phyloP scores from a whole-genome alignment of 1,284 basidiomycete species.

The Pseudozyma hubeiensis region DNA sequence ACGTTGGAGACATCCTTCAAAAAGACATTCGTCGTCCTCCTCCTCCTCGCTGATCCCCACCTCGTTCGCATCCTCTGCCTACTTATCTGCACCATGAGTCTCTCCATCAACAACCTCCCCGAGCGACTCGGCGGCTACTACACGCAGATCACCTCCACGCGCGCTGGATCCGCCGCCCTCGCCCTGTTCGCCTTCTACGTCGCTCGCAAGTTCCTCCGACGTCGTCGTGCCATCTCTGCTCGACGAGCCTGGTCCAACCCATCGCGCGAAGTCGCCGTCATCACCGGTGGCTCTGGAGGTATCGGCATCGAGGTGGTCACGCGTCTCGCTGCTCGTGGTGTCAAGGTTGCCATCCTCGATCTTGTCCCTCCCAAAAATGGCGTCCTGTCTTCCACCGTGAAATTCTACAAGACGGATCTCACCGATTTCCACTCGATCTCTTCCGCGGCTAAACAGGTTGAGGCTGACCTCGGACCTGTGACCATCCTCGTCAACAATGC shows the following conservation, averaged over 20 bases:
- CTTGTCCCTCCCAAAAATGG: slow-evolving; percentile 44
- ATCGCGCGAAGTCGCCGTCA: slow-evolving; percentile 59
- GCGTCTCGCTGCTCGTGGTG: slow-evolving; percentile 37
- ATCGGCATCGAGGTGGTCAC: slow-evolving; percentile 64
- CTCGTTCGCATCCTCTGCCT: not conserved
- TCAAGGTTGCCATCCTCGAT: slow-evolving; percentile 66
- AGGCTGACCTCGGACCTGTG: slow-evolving; percentile 46
- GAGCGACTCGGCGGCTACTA: slow-evolving; percentile 31
- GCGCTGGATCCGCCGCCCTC: slow-evolving; percentile 22
- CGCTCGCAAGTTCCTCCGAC: slow-evolving; percentile 16
- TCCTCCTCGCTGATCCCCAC: not conserved
- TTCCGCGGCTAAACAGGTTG: slow-evolving; percentile 46
- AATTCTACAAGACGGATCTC: slow-evolving; percentile 61
- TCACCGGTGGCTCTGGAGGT: slow-evolving; percentile 66
- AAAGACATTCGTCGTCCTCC: not conserved
- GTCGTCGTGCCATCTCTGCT: slow-evolving; percentile 34
- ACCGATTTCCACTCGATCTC: slow-evolving; percentile 55
- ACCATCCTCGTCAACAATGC: slow-evolving; percentile 55
- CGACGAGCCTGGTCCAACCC: slow-evolving; percentile 53
- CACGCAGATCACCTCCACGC: slow-evolving; percentile 31
- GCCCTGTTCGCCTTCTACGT: slow-evolving; percentile 34
- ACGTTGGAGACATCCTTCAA: no score
- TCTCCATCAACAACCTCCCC: slow-evolving; percentile 24
- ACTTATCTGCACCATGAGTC: slow-evolving; percentile 13
- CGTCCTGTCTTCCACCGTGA: slow-evolving; percentile 19